Conservation (phyloP, 176 grass and related monocot species). For the Hyparrhenia diplandra region DNA sequence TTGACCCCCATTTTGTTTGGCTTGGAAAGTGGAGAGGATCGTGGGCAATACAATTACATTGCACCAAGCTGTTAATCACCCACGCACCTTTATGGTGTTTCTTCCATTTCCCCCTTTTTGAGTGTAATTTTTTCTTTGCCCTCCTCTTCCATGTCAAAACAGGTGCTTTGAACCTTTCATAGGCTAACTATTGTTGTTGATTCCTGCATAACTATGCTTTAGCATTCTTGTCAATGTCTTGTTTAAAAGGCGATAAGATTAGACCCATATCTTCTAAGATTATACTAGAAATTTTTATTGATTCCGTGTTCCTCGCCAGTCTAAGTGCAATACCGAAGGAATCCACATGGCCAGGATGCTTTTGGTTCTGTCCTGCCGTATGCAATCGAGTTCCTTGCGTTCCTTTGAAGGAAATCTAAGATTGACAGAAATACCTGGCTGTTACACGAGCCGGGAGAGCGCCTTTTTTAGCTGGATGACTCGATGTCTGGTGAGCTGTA, state of each 20-base stretch:
- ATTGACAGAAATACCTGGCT: neutral
- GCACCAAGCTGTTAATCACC: constrained; percentile 14
- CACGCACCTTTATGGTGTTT: constrained; percentile 30
- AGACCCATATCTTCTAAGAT: neutral
- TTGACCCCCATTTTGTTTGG: constrained; percentile 47
- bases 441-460: no score
- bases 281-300: neutral
- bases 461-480: no score
- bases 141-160: constrained; percentile 62
- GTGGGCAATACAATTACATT: constrained; percentile 10
- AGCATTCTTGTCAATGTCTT: neutral
- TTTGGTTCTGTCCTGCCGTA: neutral
- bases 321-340: neutral
- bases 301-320: neutral
- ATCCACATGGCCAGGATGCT: neutral
- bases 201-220: neutral
- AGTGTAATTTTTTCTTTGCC: neutral
- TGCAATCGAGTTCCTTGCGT: neutral
- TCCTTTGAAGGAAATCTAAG: neutral
- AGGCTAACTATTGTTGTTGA: constrained; percentile 17
- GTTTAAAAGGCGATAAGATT: neutral
- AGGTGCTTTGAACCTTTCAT: constrained; percentile 24
- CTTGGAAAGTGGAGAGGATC: constrained; percentile 37
- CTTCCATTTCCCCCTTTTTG: neutral
- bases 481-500: no score